Conservation (phyloP, 2,329 filamentous ascomycete species). For the Penicillium sp. region DNA sequence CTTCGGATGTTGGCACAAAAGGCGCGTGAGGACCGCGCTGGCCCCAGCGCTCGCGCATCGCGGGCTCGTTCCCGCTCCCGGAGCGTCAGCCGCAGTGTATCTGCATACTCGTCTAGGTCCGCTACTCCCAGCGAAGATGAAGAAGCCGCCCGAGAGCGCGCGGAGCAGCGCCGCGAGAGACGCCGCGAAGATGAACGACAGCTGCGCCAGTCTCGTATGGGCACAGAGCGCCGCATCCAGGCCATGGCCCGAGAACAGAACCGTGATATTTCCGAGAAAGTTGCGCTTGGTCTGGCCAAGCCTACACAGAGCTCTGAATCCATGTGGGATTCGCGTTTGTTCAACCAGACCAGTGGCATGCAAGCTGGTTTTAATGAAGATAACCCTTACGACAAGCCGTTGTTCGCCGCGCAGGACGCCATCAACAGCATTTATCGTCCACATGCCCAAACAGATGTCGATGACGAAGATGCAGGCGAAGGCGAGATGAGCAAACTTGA, state of each 20-base stretch:
- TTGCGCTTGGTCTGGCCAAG: constrained; percentile 87
- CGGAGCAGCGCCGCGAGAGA: constrained; percentile 66
- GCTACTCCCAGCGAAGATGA: constrained; percentile 53
- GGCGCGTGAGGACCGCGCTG: constrained; percentile 69
- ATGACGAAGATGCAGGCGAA: constrained; percentile 70
- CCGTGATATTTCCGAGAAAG: constrained; percentile 93
- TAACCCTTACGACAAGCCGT: constrained; percentile 90
- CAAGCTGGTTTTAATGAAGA: constrained; percentile 93
- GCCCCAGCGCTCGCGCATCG: constrained; percentile 43
- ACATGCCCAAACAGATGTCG: constrained; percentile 60
- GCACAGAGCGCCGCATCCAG: constrained; percentile 79
- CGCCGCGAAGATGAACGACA: constrained; percentile 79
- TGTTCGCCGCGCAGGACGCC: constrained; percentile 91
- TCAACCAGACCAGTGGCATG: constrained; percentile 89
- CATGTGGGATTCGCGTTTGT: constrained; percentile 94
- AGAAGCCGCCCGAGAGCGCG: constrained; percentile 64
- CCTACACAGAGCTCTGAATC: constrained; percentile 83
- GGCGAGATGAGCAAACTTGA: constrained; percentile 80
- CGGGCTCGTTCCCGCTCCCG: constrained; percentile 42
- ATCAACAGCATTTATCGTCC: constrained; percentile 91
- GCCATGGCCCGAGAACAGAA: constrained; percentile 92
- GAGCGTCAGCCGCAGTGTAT: constrained; percentile 36
- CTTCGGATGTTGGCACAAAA: constrained; percentile 80
- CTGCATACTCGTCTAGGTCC: constrained; percentile 38
- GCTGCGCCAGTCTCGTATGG: constrained; percentile 88